Conservation (phyloP, 2,329 filamentous ascomycete species). For the Cordyceps militaris region DNA sequence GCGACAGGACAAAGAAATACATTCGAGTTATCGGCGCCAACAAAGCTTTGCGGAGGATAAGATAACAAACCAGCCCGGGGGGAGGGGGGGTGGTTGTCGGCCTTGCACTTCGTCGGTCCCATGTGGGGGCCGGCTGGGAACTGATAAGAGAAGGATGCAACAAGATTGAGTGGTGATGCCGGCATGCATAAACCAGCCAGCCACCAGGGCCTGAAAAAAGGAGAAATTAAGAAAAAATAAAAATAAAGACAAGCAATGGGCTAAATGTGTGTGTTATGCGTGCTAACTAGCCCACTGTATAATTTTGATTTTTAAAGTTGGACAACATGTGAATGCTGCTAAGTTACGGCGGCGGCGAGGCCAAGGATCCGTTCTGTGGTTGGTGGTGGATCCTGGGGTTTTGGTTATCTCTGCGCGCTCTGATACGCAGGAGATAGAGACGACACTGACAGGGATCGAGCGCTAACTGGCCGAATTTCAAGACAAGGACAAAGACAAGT, state of each 20-base stretch:
- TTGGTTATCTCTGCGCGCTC: slow-evolving; percentile 11
- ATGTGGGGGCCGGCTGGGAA: neutral
- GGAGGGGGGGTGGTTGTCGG: neutral
- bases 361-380: neutral
- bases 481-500: neutral
- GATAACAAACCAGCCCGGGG: slow-evolving; percentile 1
- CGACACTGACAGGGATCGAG: neutral
- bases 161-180: neutral
- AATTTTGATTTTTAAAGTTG: neutral
- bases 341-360: neutral
- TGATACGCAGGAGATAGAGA: slow-evolving; percentile 4
- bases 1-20: neutral
- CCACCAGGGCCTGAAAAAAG: neutral
- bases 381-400: slow-evolving; percentile 4
- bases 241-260: neutral
- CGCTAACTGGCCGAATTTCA: neutral
- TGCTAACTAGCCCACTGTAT: too few species aligned
- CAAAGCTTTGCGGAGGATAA: slow-evolving; percentile 6
- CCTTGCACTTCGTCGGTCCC: neutral
- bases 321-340: slow-evolving; percentile 2
- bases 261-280: neutral
- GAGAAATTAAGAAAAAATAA: neutral
- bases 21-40: neutral
- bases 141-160: neutral
- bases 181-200: neutral